Percentiles rank a stretch among this genome's conserved stretches.
Evolutionary conservation across 2,329 filamentous ascomycete species (phyloP).

Genomic region (Colletotrichum sojae): DNA sequence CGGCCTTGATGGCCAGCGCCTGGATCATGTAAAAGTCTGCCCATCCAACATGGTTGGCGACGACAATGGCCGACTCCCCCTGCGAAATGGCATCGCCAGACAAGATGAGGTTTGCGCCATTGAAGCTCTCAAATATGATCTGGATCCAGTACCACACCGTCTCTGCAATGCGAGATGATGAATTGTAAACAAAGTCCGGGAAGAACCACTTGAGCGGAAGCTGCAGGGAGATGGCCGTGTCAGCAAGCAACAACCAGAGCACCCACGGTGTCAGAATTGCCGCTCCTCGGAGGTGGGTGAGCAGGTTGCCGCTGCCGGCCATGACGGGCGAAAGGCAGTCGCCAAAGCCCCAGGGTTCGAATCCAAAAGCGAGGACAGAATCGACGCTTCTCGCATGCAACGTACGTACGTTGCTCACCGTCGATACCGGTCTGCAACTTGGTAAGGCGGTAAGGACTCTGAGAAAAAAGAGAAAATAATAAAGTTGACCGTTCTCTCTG

Average conservation of each 20-base stretch:
- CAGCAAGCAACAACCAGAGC: conserved; percentile 64
- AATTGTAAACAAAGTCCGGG: conserved; percentile 66
- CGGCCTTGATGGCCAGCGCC: conserved; percentile 64
- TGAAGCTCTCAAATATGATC: conserved; percentile 67
- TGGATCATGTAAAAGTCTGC: conserved; percentile 77
- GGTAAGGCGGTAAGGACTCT: not conserved
- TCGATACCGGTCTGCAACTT: not conserved
- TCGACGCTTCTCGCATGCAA: not conserved
- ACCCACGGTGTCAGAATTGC: conserved; percentile 66
- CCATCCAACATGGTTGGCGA: conserved; percentile 74
- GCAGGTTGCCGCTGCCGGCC: conserved; percentile 43
- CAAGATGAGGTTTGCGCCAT: conserved; percentile 66
- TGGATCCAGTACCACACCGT: conserved; percentile 72
- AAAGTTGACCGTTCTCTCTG: conserved; percentile 13
- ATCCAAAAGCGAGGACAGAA: conserved; percentile 26
- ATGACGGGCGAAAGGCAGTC: conserved; percentile 17
- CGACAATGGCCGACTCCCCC: conserved; percentile 72
- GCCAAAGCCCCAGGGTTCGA: not conserved
- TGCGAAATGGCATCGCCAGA: conserved; percentile 66
- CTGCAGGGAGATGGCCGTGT: conserved; percentile 64
- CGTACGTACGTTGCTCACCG: not conserved
- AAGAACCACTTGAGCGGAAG: conserved; percentile 62
- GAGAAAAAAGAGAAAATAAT: conserved; percentile 12
- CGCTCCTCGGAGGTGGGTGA: conserved; percentile 58
- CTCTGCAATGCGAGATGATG: conserved; percentile 68